Conservation (phyloP, 768 basidiomycete genomes). For the Roridomyces roridus region DNA sequence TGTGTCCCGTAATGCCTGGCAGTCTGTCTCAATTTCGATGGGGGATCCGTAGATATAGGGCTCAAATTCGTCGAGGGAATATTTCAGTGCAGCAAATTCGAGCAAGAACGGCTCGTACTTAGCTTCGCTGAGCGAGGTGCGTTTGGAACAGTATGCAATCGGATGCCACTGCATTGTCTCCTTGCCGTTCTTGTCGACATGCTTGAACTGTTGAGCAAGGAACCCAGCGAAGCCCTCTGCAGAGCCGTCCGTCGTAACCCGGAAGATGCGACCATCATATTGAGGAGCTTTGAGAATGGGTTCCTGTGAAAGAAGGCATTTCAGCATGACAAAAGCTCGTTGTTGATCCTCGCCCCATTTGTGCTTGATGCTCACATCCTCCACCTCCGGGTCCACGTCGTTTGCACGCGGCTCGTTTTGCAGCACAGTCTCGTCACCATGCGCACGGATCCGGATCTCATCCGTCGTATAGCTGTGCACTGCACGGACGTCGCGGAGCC, state of each 20-base stretch:
- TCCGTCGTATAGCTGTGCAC: slow-evolving; percentile 10
- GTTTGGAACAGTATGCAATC: slow-evolving; percentile 40
- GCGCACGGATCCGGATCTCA: slow-evolving; percentile 2
- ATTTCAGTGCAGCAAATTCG: slow-evolving; percentile 35
- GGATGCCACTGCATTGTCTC: slow-evolving; percentile 30
- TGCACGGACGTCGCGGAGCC: slow-evolving; percentile 11
- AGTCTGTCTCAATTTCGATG: slow-evolving; percentile 27
- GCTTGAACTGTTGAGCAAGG: slow-evolving; percentile 29
- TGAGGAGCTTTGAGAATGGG: slow-evolving; percentile 27
- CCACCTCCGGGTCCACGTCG: slow-evolving; percentile 32
- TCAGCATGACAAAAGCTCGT: slow-evolving; percentile 33
- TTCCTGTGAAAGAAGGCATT: slow-evolving; percentile 29
- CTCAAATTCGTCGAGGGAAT: slow-evolving; percentile 26
- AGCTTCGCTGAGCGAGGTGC: slow-evolving; percentile 37
- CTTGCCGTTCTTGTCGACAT: slow-evolving; percentile 21
- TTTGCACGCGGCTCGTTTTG: slow-evolving; percentile 30
- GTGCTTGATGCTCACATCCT: slow-evolving; percentile 20
- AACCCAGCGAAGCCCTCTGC: slow-evolving; percentile 36
- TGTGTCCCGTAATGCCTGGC: slow-evolving; percentile 29
- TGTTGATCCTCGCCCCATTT: slow-evolving; percentile 29
- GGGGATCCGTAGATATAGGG: slow-evolving; percentile 30
- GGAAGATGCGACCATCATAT: slow-evolving; percentile 35
- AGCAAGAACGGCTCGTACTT: slow-evolving; percentile 39
- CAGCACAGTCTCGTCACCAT: not conserved
- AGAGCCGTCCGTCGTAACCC: slow-evolving; percentile 35